Percentiles rank a stretch among this genome's conserved stretches.
Evolutionary conservation across 1,284 basidiomycete species (phyloP).

Genomic region (Leccinum solheimii): DNA sequence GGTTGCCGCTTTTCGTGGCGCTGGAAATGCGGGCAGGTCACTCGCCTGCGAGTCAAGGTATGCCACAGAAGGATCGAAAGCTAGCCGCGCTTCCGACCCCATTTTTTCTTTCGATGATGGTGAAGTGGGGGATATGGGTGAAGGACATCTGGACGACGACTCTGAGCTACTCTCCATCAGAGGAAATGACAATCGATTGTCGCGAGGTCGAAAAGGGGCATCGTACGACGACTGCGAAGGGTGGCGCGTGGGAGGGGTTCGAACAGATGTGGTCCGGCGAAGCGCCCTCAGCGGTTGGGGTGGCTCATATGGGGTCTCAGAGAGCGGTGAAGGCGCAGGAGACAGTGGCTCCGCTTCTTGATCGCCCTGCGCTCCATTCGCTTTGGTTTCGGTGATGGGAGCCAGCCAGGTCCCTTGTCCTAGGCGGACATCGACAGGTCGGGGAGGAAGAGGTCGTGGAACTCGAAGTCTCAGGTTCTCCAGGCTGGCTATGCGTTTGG

Average conservation of each 20-base stretch:
- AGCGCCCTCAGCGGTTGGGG: constrained; percentile 7
- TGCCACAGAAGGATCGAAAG: constrained; percentile 48
- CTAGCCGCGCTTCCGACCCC: constrained; percentile 13
- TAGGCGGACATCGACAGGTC: constrained; percentile 14
- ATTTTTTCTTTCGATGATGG: neutral
- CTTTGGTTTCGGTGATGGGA: constrained; percentile 14
- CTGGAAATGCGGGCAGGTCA: neutral
- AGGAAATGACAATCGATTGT: constrained; percentile 12
- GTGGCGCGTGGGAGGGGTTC: constrained; percentile 4
- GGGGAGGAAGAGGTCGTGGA: constrained; percentile 29
- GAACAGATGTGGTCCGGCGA: constrained; percentile 10
- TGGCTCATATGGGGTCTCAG: constrained; percentile 6
- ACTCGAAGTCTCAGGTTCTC: constrained; percentile 4
- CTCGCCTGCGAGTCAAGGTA: constrained; percentile 36
- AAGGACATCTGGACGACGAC: constrained; percentile 9
- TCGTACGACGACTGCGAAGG: constrained; percentile 2
- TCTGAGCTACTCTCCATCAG: neutral
- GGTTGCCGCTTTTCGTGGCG: constrained; percentile 31
- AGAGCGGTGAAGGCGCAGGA: constrained; percentile 12
- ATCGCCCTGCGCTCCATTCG: neutral
- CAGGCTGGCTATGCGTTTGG: constrained; percentile 9
- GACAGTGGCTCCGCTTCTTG: constrained; percentile 1
- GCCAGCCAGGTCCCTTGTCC: constrained; percentile 28
- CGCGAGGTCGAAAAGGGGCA: neutral
- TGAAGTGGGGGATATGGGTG: constrained; percentile 6